phyloP scores from a whole-genome alignment of 257 asterid genomes.

The Capsicum pubescens region DNA sequence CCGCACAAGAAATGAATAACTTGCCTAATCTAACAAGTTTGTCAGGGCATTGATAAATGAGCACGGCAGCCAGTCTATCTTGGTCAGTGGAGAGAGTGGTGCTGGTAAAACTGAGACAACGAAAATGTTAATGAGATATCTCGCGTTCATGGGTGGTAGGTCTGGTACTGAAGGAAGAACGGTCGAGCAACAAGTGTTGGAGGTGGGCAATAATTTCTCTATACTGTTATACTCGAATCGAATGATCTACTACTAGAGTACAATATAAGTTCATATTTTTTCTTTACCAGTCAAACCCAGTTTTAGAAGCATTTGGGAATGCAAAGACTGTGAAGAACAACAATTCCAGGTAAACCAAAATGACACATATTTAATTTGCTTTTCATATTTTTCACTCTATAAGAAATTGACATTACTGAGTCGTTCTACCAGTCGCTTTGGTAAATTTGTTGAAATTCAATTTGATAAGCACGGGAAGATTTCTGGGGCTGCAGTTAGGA shows the following conservation, averaged over 20 bases:
- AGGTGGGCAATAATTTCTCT: constrained; percentile 57
- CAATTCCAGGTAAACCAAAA: constrained; percentile 80
- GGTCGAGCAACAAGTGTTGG: constrained; percentile 94
- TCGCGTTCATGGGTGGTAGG: constrained; percentile 97
- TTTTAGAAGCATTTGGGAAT: constrained; percentile 95
- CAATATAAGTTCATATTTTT: constrained; percentile 31
- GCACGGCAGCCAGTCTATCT: constrained; percentile 88
- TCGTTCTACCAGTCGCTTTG: constrained; percentile 86
- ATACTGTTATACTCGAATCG: constrained; percentile 21
- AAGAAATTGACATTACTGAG: constrained; percentile 55
- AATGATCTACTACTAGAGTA: constrained; percentile 9
- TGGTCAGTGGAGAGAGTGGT: constrained; percentile 99
- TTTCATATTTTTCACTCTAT: constrained; percentile 35
- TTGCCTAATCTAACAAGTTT: constrained; percentile 23
- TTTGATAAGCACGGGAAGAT: constrained; percentile 90
- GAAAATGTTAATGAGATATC: constrained; percentile 94
- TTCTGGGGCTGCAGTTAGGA: constrained; percentile 97
- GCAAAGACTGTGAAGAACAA: constrained; percentile 94
- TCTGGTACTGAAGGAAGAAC: constrained; percentile 91
- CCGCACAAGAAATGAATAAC: not conserved
- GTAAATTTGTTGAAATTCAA: constrained; percentile 96
- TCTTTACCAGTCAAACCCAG: constrained; percentile 83
- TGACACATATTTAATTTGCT: not conserved
- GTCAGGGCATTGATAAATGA: constrained; percentile 85
- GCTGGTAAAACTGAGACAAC: constrained; percentile 98